phyloP scores from a whole-genome alignment of 306 rosid species.

The Gillenia trifoliata region DNA sequence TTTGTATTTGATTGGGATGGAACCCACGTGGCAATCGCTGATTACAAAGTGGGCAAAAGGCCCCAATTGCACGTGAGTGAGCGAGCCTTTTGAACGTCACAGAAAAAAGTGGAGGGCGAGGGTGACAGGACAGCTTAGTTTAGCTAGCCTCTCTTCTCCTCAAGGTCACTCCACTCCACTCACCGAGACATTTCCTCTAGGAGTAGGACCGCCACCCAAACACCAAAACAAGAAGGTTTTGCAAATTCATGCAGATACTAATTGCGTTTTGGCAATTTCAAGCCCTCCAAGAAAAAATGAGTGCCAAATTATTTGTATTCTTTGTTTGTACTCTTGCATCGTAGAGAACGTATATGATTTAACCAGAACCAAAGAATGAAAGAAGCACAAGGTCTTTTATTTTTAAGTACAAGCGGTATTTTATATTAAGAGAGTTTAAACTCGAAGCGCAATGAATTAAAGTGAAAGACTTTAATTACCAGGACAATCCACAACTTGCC shows the following conservation, averaged over 20 bases:
- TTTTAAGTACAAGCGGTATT: too few species aligned
- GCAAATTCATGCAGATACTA: background rate
- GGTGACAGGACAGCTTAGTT: background rate
- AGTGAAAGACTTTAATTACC: too few species aligned
- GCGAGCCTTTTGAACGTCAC: background rate
- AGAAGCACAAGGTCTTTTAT: background rate
- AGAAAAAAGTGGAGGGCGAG: slow-evolving; percentile 16
- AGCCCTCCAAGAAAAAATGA: slow-evolving; percentile 9
- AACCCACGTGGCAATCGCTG: slow-evolving; percentile 10
- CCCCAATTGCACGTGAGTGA: slow-evolving; percentile 33
- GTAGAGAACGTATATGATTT: background rate
- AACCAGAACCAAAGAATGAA: background rate
- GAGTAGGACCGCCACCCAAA: slow-evolving; percentile 43
- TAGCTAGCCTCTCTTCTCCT: slow-evolving; percentile 15
- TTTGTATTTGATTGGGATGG: background rate
- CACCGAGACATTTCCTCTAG: slow-evolving; percentile 11
- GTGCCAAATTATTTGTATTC: background rate
- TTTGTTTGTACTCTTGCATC: background rate
- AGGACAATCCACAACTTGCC: too few species aligned
- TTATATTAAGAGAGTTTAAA: too few species aligned
- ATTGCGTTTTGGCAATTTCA: background rate
- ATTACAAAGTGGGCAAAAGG: background rate
- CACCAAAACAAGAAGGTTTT: background rate
- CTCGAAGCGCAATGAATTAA: too few species aligned
- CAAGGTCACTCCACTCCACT: background rate